phyloP scores from a whole-genome alignment of 306 rosid species.

The Castanea crenata region DNA sequence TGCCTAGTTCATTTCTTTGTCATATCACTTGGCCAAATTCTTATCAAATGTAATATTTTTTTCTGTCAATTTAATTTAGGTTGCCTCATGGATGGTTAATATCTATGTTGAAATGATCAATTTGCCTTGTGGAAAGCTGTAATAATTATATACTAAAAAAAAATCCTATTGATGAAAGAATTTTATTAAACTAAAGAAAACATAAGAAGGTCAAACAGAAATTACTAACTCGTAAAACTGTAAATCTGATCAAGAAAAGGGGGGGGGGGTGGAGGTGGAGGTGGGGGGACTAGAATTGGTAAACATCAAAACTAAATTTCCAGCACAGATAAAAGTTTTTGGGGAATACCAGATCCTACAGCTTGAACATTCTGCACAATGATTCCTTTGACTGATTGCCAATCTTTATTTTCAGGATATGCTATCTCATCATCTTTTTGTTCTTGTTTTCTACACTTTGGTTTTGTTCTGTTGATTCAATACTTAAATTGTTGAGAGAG shows the following conservation, averaged over 20 bases:
- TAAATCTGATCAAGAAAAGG: background rate
- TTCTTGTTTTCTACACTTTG: background rate
- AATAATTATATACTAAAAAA: background rate
- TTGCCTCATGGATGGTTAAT: background rate
- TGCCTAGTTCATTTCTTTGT: background rate
- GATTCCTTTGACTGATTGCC: background rate
- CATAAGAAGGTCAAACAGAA: background rate
- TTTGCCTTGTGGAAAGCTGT: background rate
- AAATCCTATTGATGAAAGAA: background rate
- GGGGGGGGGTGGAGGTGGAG: too few species aligned
- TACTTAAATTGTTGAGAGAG: background rate
- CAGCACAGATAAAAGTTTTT: background rate
- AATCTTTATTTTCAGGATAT: background rate
- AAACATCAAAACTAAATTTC: background rate
- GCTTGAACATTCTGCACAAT: background rate
- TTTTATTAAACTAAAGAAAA: background rate
- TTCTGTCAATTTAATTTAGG: background rate
- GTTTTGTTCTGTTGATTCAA: background rate
- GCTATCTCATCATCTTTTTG: background rate
- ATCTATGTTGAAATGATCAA: background rate
- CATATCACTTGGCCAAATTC: slow-evolving; percentile 2
- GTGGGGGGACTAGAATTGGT: background rate
- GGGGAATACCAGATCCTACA: too few species aligned
- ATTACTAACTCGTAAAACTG: background rate
- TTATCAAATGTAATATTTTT: background rate